Evolutionary conservation across 2,329 filamentous ascomycete genomes (phyloP).

Genomic region (Westerdykella sp.): DNA sequence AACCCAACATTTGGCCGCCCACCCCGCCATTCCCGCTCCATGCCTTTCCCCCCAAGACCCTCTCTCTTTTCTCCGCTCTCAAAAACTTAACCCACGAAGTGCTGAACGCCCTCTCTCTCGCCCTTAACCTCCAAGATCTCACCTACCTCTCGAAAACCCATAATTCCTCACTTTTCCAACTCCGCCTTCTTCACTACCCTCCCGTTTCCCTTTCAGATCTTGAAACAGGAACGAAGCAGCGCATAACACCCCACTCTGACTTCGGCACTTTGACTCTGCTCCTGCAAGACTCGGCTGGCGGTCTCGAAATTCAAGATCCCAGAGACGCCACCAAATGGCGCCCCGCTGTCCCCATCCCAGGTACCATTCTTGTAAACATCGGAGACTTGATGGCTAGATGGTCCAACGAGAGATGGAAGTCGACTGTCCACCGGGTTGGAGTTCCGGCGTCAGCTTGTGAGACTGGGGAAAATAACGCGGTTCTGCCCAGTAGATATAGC

Average conservation of each 20-base stretch:
- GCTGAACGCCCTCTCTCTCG: slow-evolving; percentile 21
- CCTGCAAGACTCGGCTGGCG: slow-evolving; percentile 39
- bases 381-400: slow-evolving; percentile 39
- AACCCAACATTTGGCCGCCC: slow-evolving; percentile 40
- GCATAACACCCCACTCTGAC: slow-evolving; percentile 41
- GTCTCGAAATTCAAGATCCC: slow-evolving; percentile 35
- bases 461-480: slow-evolving; percentile 9
- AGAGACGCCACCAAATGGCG: slow-evolving; percentile 20
- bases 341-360: slow-evolving; percentile 24
- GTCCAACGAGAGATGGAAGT: slow-evolving; percentile 33
- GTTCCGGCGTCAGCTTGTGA: slow-evolving; percentile 14
- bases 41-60: slow-evolving; percentile 29
- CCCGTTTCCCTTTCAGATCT: slow-evolving; percentile 25
- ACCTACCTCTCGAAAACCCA: slow-evolving; percentile 21
- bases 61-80: slow-evolving; percentile 10
- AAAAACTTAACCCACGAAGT: slow-evolving; percentile 18
- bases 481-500: slow-evolving; percentile 34
- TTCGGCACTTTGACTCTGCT: slow-evolving; percentile 40
- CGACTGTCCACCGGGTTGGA: slow-evolving; percentile 37
- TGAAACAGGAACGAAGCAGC: slow-evolving; percentile 11
- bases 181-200: slow-evolving; percentile 38
- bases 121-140: slow-evolving; percentile 11
- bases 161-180: slow-evolving; percentile 24
- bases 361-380: slow-evolving; percentile 36
- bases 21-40: slow-evolving; percentile 29